Conservation (phyloP, 23 red algal genomes). For the Gracilariopsis chorda region DNA sequence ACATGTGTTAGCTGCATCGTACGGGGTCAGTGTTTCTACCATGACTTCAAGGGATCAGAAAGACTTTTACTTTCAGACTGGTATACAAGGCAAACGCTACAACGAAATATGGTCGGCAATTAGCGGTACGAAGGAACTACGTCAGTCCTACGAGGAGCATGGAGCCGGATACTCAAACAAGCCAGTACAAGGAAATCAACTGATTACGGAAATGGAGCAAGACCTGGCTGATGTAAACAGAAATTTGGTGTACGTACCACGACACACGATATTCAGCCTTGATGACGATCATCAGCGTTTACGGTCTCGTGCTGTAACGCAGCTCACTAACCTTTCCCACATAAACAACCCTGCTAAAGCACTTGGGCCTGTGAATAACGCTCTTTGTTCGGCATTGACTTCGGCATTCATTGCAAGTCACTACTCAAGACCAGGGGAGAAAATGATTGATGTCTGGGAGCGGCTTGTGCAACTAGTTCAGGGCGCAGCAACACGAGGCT, state of each 20-base stretch:
- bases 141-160: background rate
- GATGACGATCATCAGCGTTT: conserved; percentile 17
- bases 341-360: background rate
- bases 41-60: background rate
- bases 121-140: background rate
- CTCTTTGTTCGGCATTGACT: background rate
- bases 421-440: background rate
- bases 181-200: background rate
- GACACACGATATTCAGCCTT: background rate
- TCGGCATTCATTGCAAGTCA: background rate
- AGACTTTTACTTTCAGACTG: background rate
- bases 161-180: background rate
- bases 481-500: background rate
- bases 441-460: background rate
- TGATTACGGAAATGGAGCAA: background rate
- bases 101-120: background rate
- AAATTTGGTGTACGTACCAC: background rate
- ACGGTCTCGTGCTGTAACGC: background rate
- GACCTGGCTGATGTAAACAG: conserved; percentile 7
- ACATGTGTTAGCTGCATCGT: background rate
- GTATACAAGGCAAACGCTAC: background rate
- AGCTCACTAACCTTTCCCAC: conserved; percentile 1
- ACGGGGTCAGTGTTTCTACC: background rate
- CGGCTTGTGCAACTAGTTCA: background rate
- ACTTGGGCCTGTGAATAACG: background rate